A percentile compares a stretch with the other conserved stretches of the same genome.
Evolutionary conservation across 345 rosid species (phyloP).

Genomic region (Eucalyptus sideroxylon): DNA sequence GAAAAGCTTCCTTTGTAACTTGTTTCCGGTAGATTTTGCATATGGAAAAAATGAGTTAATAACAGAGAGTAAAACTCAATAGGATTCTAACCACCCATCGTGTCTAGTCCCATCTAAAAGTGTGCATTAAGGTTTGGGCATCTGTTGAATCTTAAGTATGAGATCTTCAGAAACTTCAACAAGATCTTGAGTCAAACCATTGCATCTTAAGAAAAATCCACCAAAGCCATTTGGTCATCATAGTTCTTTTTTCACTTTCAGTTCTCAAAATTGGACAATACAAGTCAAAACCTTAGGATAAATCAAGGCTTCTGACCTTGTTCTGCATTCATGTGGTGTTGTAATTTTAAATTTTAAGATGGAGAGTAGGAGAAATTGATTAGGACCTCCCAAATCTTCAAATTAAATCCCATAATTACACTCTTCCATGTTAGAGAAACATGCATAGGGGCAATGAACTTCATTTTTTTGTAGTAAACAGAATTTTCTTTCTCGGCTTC

Average conservation of each 20-base stretch:
- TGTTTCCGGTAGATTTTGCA: not conserved
- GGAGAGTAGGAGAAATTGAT: not conserved
- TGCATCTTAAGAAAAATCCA: not conserved
- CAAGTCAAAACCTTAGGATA: not conserved
- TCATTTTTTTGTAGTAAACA: not conserved
- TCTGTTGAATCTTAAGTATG: not conserved
- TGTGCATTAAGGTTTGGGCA: not conserved
- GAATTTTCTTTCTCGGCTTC: not conserved
- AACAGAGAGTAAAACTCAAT: not conserved
- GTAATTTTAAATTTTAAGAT: not conserved
- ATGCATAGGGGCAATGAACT: not conserved
- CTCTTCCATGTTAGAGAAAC: not conserved
- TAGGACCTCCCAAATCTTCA: not conserved
- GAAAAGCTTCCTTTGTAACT: not conserved
- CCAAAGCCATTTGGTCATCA: not conserved
- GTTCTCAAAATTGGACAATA: not conserved
- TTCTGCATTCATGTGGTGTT: not conserved
- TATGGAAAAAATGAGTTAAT: not conserved
- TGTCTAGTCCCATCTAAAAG: not conserved
- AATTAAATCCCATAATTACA: not conserved
- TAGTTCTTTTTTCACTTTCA: not conserved
- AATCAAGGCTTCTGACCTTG: not conserved
- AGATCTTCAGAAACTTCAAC: not conserved
- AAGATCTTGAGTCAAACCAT: not conserved
- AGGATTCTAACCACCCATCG: no score